Base-by-base conservation (phyloP, 495 filamentous ascomycete species). In the Penicillium turbatum region DNA sequence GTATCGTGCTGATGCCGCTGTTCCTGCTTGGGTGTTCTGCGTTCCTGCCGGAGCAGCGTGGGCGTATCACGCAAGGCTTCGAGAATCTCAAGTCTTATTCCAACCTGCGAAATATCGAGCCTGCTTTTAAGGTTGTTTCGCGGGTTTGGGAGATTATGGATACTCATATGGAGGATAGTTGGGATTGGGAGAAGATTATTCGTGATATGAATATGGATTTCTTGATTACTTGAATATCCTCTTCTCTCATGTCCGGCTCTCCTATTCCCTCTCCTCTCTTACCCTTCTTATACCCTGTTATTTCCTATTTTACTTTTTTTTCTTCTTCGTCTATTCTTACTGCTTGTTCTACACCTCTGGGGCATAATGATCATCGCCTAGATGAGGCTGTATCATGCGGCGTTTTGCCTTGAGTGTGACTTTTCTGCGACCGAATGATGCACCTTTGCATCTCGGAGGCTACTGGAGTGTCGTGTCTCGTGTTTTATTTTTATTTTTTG, bases 111-210 rank as follows among this genome's bases (percentile, higher is more conserved):
- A 95, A 96, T 62, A 87, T 92, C 49, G 83, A 89, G 55, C 82
- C 83, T 32, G 88, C 87, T 10, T 73, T 82, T 43, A 77, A 84
- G 52, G 83, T 95, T 6, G 85, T 96, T n/a, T 77, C 88, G 61
- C 80, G 80, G 46, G 77, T 96, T 6, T 96, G 91, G 91, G 76
- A 82, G 41, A 73, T 89, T 31, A 96, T 96, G 90, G 87, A 88
- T 54, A 73, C 63, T 5, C 85, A 83, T 12, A 80, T 85, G 26
- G 89, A 90, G 70, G 74, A 80, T 31, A 84, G 81, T 44, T 96
- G 91, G 91, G 91, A 96, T 67, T 95, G 90, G 91, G 89, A 95
- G 63, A 82, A 79, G 39, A 86, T 95, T 48, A 89, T 91, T 37
- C 75, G 79, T 32, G 70, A 79, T 19, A 84, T 90, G 78, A 86